phyloP scores from a whole-genome alignment of 225 moss, liverwort and hornwort genomes.

The Bryoerythrophyllum caledonicum region DNA sequence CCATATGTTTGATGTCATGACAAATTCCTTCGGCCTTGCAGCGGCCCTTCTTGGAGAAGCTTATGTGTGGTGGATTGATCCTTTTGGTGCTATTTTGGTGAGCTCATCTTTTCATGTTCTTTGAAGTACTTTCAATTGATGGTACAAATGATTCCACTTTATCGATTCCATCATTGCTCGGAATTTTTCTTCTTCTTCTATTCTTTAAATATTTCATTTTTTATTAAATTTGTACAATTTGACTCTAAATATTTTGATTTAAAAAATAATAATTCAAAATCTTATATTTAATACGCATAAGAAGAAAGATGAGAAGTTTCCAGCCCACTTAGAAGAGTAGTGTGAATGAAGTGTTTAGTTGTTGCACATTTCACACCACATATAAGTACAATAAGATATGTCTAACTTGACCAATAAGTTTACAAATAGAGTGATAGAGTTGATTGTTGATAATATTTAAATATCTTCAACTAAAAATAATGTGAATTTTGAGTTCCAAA shows the following conservation, averaged over 20 bases:
- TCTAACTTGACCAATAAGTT: neutral
- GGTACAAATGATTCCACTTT: neutral
- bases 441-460: neutral
- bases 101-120: neutral
- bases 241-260: no score
- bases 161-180: neutral
- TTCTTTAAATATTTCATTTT: neutral
- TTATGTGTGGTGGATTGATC: constrained; percentile 80
- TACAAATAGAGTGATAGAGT: no score
- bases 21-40: constrained; percentile 64
- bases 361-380: neutral
- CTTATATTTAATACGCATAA: no score
- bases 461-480: neutral
- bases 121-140: neutral
- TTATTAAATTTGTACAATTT: neutral
- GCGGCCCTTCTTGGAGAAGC: constrained; percentile 64
- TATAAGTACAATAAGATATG: neutral
- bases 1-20: constrained; percentile 84
- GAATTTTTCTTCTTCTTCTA: neutral
- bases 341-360: no score
- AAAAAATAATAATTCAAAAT: no score
- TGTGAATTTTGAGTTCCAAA: no score
- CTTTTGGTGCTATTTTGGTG: constrained; percentile 71
- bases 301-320: no score
- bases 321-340: no score